phyloP scores from a whole-genome alignment of 345 rosid genomes.

The Salix suchowensis region DNA sequence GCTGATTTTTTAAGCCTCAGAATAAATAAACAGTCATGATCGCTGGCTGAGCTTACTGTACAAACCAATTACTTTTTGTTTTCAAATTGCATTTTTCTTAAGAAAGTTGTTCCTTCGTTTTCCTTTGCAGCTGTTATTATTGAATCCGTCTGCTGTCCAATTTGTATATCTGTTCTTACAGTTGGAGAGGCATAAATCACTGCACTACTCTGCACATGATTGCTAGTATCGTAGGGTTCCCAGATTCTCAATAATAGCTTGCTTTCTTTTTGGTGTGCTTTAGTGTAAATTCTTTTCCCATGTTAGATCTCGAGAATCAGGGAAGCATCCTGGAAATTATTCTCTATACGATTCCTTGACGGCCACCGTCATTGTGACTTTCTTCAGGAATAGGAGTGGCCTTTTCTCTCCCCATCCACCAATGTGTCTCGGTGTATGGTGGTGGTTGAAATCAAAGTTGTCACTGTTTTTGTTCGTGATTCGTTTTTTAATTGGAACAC shows the following conservation, averaged over 20 bases:
- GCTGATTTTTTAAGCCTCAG: neutral
- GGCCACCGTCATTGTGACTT: neutral
- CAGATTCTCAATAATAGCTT: too few species aligned
- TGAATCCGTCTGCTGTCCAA: neutral
- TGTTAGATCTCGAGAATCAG: neutral
- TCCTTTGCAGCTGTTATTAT: neutral
- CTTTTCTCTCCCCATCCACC: neutral
- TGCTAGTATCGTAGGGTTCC: neutral
- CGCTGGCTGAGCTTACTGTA: neutral
- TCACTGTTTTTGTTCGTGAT: too few species aligned
- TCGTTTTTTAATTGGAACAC: too few species aligned
- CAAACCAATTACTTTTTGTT: neutral
- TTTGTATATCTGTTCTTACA: neutral
- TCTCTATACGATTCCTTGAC: neutral
- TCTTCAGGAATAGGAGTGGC: neutral
- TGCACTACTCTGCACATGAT: neutral
- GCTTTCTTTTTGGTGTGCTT: neutral
- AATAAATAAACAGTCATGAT: neutral
- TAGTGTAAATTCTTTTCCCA: neutral
- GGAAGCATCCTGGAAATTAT: conserved; percentile 9
- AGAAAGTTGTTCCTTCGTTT: too few species aligned
- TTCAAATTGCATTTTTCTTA: too few species aligned
- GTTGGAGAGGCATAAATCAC: neutral
- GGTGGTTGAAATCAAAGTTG: too few species aligned
- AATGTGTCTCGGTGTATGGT: too few species aligned